phyloP scores from a whole-genome alignment of 768 basidiomycete genomes.

The Lactarius hengduanensis region DNA sequence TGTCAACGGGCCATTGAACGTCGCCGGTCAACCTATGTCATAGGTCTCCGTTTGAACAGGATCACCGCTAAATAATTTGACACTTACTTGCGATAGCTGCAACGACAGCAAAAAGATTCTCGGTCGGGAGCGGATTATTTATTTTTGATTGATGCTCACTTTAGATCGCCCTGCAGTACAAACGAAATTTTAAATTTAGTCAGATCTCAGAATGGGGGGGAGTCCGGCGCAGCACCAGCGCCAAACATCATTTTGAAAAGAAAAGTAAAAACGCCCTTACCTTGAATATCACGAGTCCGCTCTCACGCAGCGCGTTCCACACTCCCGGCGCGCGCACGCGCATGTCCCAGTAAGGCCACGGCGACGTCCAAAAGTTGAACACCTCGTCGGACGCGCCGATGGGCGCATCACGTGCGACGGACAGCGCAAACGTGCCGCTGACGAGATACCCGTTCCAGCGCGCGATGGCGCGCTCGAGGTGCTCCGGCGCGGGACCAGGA shows the following conservation, averaged over 20 bases:
- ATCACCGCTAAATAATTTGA: background rate
- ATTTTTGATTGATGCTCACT: constrained; percentile 52
- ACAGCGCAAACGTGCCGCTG: constrained; percentile 67
- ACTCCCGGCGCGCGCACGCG: constrained; percentile 49
- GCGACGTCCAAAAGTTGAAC: constrained; percentile 68
- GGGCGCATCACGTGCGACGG: constrained; percentile 58
- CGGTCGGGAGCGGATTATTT: background rate
- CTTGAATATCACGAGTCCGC: constrained; percentile 84
- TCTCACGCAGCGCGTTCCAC: constrained; percentile 48
- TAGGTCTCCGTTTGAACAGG: background rate
- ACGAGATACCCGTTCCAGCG: constrained; percentile 77
- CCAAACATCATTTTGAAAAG: background rate
- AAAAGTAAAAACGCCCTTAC: constrained; percentile 35
- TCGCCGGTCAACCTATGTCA: constrained; percentile 79
- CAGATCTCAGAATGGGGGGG: background rate
- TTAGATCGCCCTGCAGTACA: constrained; percentile 71
- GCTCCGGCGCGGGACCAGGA: constrained; percentile 34
- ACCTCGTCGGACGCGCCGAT: constrained; percentile 49
- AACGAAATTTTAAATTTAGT: background rate
- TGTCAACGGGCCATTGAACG: constrained; percentile 80
- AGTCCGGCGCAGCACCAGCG: background rate
- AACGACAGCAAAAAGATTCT: background rate
- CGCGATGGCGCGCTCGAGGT: constrained; percentile 57
- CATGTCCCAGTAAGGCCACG: constrained; percentile 78
- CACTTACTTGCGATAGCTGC: constrained; percentile 80